Percentiles rank a stretch among this genome's conserved stretches.
phyloP scores from a whole-genome alignment of 139 green algal genomes.

The Picochlorum costavermella region DNA sequence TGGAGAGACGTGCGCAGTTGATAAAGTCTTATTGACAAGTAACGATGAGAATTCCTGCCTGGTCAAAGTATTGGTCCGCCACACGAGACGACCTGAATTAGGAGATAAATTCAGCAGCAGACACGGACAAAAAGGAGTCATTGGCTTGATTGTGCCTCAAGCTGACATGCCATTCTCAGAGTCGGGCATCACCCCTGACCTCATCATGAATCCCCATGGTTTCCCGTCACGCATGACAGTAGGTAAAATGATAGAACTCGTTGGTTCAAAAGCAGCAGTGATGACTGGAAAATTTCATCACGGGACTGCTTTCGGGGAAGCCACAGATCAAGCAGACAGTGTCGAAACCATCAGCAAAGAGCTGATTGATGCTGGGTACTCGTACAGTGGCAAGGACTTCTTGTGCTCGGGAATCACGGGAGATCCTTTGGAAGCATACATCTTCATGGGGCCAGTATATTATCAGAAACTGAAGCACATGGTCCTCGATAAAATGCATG shows the following conservation, averaged over 20 bases:
- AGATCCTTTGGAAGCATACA: constrained; percentile 88
- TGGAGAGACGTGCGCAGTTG: constrained; percentile 74
- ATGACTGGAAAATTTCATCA: constrained; percentile 60
- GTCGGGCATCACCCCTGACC: constrained; percentile 76
- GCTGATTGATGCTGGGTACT: constrained; percentile 82
- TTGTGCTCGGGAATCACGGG: constrained; percentile 85
- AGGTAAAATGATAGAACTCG: constrained; percentile 95
- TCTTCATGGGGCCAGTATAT: constrained; percentile 99
- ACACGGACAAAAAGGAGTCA: constrained; percentile 94
- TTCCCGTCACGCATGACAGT: constrained; percentile 78
- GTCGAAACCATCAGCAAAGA: constrained; percentile 51
- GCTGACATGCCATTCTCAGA: constrained; percentile 91
- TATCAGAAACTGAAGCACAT: constrained; percentile 99
- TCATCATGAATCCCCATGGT: constrained; percentile 82
- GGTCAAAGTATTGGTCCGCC: constrained; percentile 87
- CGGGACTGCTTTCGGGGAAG: constrained; percentile 92
- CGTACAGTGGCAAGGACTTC: constrained; percentile 83
- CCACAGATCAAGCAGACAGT: constrained; percentile 66
- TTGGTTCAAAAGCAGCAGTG: constrained; percentile 87
- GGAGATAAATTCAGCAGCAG: constrained; percentile 93
- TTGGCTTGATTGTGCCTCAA: constrained; percentile 81
- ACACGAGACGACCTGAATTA: constrained; percentile 89
- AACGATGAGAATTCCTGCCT: constrained; percentile 84
- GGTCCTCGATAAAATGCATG: constrained; percentile 99
- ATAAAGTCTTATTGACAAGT: constrained; percentile 90